These are phyloP conservation scores for Melaleuca quinquenervia DNA, from an alignment of 345 rosid species.

Conservation along the genomic window DNA sequence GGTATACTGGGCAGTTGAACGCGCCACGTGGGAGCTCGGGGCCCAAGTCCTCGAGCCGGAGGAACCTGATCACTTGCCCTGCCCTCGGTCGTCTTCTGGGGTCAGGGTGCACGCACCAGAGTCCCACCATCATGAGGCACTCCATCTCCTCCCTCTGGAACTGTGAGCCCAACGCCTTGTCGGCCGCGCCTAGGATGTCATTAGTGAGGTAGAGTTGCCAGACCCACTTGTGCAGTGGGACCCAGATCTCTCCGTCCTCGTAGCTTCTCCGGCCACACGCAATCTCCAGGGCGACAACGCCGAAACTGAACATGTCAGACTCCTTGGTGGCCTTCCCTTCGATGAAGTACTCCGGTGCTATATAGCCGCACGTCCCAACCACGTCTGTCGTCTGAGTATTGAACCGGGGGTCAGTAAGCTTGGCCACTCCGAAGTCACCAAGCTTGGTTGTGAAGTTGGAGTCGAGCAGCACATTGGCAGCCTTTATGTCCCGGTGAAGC, in stretches of 20 bases:
- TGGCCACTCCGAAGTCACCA: background rate
- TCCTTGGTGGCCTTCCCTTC: background rate
- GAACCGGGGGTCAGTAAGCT: background rate
- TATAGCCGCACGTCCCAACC: background rate
- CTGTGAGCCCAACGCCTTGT: background rate
- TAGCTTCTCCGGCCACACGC: background rate
- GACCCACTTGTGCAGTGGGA: background rate
- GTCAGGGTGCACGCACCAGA: background rate
- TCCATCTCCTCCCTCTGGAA: background rate
- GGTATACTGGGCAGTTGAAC: background rate
- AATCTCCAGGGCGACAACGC: background rate
- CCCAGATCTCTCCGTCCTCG: no score
- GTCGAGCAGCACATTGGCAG: background rate
- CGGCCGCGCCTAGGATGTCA: background rate
- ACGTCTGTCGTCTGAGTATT: background rate
- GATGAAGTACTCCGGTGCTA: background rate
- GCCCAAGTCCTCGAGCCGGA: background rate
- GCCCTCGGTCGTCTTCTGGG: background rate
- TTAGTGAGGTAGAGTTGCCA: background rate
- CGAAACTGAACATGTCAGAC: background rate
- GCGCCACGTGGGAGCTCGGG: background rate
- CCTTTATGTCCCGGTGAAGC: background rate
- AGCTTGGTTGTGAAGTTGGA: background rate
- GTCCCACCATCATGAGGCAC: background rate
- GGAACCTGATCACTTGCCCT: background rate